Evolutionary conservation across 2,329 filamentous ascomycete species (phyloP).

Genomic region (Alternaria consortialis): DNA sequence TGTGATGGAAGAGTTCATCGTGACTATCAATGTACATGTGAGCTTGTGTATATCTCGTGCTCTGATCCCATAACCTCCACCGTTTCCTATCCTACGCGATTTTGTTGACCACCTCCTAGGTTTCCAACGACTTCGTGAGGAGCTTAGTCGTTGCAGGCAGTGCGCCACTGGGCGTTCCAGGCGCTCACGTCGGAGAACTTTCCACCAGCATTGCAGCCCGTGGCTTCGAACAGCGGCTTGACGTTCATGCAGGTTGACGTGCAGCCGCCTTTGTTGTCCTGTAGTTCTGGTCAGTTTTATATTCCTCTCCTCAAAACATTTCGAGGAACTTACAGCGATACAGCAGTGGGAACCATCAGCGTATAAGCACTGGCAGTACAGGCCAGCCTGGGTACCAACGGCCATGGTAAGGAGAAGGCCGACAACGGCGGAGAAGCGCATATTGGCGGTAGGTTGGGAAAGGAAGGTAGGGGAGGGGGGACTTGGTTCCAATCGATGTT

Average conservation of each 20-base stretch:
- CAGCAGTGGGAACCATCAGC: slow-evolving; percentile 1
- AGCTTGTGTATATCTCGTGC: not conserved
- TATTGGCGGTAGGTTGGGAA: not conserved
- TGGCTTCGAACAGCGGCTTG: not conserved
- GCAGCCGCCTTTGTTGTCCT: slow-evolving; percentile 1
- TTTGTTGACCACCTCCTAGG: not conserved
- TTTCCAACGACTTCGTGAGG: not conserved
- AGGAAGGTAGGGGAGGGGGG: not conserved
- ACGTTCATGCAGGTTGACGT: not conserved
- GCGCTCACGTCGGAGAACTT: slow-evolving; percentile 4
- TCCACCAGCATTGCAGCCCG: slow-evolving; percentile 1
- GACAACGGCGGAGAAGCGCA: not conserved
- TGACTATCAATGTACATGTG: not conserved
- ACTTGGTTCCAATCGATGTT: not conserved
- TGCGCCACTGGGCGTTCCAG: slow-evolving; percentile 1
- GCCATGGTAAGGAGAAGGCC: slow-evolving; percentile 1
- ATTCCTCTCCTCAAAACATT: not conserved
- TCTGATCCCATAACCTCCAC: not conserved
- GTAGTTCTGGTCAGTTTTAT: not conserved
- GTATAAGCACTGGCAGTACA: slow-evolving; percentile 6
- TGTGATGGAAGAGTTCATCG: not conserved
- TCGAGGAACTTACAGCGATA: not conserved
- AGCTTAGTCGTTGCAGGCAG: not conserved
- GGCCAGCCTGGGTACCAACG: not conserved
- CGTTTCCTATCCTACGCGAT: not conserved